phyloP scores from a whole-genome alignment of 208 protist genomes.

The Leishmania aethiopica region DNA sequence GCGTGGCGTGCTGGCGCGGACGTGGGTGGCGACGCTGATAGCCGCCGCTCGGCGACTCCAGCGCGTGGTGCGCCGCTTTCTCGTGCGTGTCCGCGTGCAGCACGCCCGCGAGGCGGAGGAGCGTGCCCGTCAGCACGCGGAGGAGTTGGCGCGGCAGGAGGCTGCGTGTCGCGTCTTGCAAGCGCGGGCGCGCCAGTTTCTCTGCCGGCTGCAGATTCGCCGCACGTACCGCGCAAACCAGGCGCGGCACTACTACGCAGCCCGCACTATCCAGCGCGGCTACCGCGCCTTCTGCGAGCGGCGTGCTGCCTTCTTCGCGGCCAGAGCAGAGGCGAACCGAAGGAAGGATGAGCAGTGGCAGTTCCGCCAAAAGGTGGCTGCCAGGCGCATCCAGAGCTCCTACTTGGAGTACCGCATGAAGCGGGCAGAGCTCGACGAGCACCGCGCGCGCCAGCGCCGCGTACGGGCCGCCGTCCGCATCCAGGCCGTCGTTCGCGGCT shows the following conservation, averaged over 20 bases:
- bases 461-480: conserved; percentile 68
- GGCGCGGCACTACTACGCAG: conserved; percentile 60
- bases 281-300: conserved; percentile 66
- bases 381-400: conserved; percentile 64
- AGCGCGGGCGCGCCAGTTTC: conserved; percentile 66
- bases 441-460: conserved; percentile 43
- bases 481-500: conserved; percentile 78
- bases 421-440: conserved; percentile 38
- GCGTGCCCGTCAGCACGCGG: conserved; percentile 29
- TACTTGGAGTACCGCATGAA: conserved; percentile 61
- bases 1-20: conserved; percentile 75
- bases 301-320: conserved; percentile 39
- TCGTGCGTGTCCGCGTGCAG: conserved; percentile 45
- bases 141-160: conserved; percentile 46
- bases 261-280: conserved; percentile 76
- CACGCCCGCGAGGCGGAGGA: conserved; percentile 46
- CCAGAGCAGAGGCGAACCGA: conserved; percentile 62
- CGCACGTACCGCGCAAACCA: conserved; percentile 54
- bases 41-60: conserved; percentile 57
- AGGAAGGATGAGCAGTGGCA: conserved; percentile 59
- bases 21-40: conserved; percentile 54
- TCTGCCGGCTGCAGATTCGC: conserved; percentile 63
- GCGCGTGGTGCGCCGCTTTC: conserved; percentile 53
- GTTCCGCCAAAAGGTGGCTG: conserved; percentile 59
- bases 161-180: conserved; percentile 66